These are phyloP conservation scores for Suillus ampliporus DNA, from an alignment of 768 basidiomycete species.

Conservation along the genomic window DNA sequence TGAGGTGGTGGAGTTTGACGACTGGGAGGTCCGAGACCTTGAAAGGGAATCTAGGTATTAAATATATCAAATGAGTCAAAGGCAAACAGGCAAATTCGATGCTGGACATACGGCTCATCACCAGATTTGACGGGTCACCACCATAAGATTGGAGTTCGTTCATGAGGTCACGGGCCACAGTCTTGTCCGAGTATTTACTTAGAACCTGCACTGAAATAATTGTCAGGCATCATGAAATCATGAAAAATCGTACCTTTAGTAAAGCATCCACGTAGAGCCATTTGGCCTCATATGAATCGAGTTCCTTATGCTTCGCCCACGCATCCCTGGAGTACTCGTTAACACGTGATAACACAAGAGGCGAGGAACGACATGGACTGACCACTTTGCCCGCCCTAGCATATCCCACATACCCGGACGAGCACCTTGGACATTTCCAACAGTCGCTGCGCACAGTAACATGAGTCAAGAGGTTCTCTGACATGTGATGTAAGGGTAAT, in stretches of 20 bases:
- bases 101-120: conserved; percentile 64
- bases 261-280: conserved; percentile 89
- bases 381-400: conserved; percentile 95
- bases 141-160: conserved; percentile 79
- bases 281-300: conserved; percentile 82
- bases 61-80: conserved; percentile 2
- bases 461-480: conserved; percentile 6
- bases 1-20: conserved; percentile 68
- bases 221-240: conserved; percentile 1
- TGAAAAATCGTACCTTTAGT: conserved; percentile 60
- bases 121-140: conserved; percentile 67
- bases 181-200: conserved; percentile 83
- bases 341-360: conserved; percentile 27
- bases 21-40: conserved; percentile 61
- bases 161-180: conserved; percentile 73
- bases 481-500: conserved; percentile 9
- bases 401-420: conserved; percentile 91
- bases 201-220: conserved; percentile 58
- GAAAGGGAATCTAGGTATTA: conserved; percentile 41
- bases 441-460: conserved; percentile 65
- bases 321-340: conserved; percentile 69
- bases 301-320: conserved; percentile 91
- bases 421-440: conserved; percentile 80
- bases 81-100: not conserved
- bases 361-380: conserved; percentile 22